Conservation (phyloP, 768 basidiomycete species). For the Leccinum truebloodii region DNA sequence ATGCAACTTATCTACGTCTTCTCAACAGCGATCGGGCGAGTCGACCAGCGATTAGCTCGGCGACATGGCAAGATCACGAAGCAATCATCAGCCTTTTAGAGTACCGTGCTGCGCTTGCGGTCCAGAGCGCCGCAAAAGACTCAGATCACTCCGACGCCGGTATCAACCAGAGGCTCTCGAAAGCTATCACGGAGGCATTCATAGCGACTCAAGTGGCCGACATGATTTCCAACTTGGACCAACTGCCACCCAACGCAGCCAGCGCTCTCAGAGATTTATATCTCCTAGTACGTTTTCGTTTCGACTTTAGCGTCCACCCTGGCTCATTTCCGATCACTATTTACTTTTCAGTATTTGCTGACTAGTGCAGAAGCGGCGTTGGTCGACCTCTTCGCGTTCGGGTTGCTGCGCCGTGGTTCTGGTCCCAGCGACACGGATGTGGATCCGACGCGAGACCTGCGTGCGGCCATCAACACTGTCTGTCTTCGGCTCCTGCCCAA, state of each 20-base stretch:
- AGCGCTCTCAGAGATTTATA: constrained; percentile 22
- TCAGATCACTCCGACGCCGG: constrained; percentile 50
- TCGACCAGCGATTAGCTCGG: constrained; percentile 20
- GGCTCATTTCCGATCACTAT: neutral
- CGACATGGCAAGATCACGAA: constrained; percentile 41
- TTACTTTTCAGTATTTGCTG: constrained; percentile 53
- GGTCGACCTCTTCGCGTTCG: constrained; percentile 60
- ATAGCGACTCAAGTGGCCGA: constrained; percentile 55
- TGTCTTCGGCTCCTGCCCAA: constrained; percentile 61
- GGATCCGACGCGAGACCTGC: constrained; percentile 51
- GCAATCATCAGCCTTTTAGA: constrained; percentile 54
- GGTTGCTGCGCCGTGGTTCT: constrained; percentile 35
- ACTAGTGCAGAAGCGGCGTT: constrained; percentile 55
- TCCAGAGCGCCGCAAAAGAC: constrained; percentile 41
- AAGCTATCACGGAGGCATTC: constrained; percentile 69
- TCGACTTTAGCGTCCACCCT: neutral
- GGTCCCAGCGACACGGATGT: constrained; percentile 11
- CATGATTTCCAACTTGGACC: constrained; percentile 40
- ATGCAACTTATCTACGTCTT: constrained; percentile 52
- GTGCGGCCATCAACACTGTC: constrained; percentile 47
- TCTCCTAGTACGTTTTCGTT: constrained; percentile 28
- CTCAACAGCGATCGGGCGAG: constrained; percentile 32
- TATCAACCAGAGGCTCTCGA: constrained; percentile 56
- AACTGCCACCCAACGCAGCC: constrained; percentile 19
- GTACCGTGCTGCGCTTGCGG: constrained; percentile 63